phyloP scores from a whole-genome alignment of 2,329 filamentous ascomycete genomes.

The Neonectria neomacrospora region DNA sequence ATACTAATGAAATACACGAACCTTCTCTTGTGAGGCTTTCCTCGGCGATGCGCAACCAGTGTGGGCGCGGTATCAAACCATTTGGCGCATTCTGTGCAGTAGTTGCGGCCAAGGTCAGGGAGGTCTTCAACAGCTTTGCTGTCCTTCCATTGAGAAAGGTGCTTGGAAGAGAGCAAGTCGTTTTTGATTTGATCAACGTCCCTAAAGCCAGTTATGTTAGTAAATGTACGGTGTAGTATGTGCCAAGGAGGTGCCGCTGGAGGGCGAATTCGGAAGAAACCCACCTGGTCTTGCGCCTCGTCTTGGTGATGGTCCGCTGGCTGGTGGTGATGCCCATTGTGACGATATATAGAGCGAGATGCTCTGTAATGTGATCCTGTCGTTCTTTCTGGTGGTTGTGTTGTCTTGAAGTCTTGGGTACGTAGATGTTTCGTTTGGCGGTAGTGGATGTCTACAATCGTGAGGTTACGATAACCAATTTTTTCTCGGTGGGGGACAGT shows the following conservation, averaged over 20 bases:
- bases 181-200: slow-evolving; percentile 93
- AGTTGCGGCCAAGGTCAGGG: slow-evolving; percentile 84
- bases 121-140: slow-evolving; percentile 87
- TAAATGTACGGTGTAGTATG: neutral
- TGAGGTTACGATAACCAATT: slow-evolving; percentile 37
- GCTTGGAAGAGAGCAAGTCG: slow-evolving; percentile 81
- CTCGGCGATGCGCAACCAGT: slow-evolving; percentile 78
- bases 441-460: slow-evolving; percentile 28
- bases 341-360: neutral
- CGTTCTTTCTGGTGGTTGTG: neutral
- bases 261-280: neutral
- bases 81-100: slow-evolving; percentile 94
- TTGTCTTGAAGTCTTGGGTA: slow-evolving; percentile 9
- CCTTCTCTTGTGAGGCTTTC: slow-evolving; percentile 95
- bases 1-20: slow-evolving; percentile 31
- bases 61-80: slow-evolving; percentile 92
- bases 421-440: slow-evolving; percentile 12
- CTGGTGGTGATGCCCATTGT: slow-evolving; percentile 74
- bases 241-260: neutral
- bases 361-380: neutral
- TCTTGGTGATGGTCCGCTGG: slow-evolving; percentile 77
- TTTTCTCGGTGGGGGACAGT: slow-evolving; percentile 36
- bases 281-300: slow-evolving; percentile 75
- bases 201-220: slow-evolving; percentile 59
- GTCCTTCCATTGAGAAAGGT: slow-evolving; percentile 81